phyloP scores from a whole-genome alignment of 257 asterid genomes.

The Nyctanthes arbortristis region DNA sequence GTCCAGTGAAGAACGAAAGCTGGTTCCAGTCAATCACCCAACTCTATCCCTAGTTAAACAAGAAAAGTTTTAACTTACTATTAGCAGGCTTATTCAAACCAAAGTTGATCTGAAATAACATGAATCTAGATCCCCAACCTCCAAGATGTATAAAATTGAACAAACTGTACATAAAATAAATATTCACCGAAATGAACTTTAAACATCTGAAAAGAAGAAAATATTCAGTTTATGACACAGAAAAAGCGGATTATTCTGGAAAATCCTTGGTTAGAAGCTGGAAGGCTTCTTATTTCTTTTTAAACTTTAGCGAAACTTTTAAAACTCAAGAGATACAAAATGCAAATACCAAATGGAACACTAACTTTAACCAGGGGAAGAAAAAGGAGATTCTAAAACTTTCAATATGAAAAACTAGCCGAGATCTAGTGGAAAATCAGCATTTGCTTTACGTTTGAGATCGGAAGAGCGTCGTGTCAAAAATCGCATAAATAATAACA shows the following conservation, averaged over 20 bases:
- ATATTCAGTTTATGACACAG: background rate
- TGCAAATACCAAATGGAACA: background rate
- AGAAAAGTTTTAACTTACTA: background rate
- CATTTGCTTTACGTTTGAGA: background rate
- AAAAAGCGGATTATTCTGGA: background rate
- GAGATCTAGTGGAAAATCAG: background rate
- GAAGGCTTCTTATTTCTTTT: background rate
- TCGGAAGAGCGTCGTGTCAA: background rate
- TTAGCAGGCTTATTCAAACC: background rate
- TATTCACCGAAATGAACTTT: background rate
- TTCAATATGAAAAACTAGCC: background rate
- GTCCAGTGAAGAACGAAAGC: background rate
- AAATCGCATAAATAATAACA: background rate
- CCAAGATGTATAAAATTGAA: background rate
- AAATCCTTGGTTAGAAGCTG: too few species aligned
- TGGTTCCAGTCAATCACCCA: background rate
- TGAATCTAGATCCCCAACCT: background rate
- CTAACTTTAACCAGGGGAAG: background rate
- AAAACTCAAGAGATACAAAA: background rate
- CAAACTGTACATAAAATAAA: background rate
- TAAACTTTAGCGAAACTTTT: background rate
- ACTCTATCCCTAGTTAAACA: background rate
- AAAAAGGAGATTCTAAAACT: background rate
- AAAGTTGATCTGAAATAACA: background rate
- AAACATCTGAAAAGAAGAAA: background rate